Base-by-base conservation (phyloP, 1,139 yeast genomes). In the Pichia sp. region DNA sequence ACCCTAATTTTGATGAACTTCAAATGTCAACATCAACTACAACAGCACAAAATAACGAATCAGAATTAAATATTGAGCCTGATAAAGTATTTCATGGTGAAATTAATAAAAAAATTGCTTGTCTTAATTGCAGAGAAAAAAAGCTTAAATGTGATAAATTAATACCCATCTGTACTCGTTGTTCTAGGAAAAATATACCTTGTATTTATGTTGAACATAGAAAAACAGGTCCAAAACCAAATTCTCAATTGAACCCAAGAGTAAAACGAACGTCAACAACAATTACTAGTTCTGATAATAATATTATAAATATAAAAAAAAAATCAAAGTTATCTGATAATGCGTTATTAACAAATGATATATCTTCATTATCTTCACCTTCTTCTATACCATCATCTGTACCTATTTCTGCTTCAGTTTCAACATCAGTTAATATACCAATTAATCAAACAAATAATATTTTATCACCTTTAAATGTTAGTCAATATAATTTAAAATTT, bases 161-260 rank as follows among this genome's bases (percentile, higher is more conserved):
- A 10, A 28, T 37, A 12, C 65, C 65, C 1, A 27, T 24, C 6
- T 61, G 65, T 39, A 20, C 52, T 3, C 49, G 61, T 30, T 61
- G 65, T 41, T 20, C 29, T 3, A 12, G 40, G 9, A 57, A 51
- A 40, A 39, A 51, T 1, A 10, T 41, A 4, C 44, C 40, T 6
- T 61, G 65, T 39, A 44, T 53, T 2, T 61, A 61, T 39, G 37
- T 57, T 1, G 46, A 52, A 11, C 63, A 55, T 39, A 53, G 46
- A 40, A 61, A 61, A 42, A 60, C 62, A 7, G 65, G 65, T 0
- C 64, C 64, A 4, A 61, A 61, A 41, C 55, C 59, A 11, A 27
- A 25, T 29, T 28, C 25, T 9, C 35, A 32, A 5, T 22, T 6
- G 4, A 32, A 23, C 12, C 8, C 25, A 22, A 32, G 26, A 12